Evolutionary conservation across 2,329 filamentous ascomycete species (phyloP).

Genomic region (Cephalotrichum gorgonifer): DNA sequence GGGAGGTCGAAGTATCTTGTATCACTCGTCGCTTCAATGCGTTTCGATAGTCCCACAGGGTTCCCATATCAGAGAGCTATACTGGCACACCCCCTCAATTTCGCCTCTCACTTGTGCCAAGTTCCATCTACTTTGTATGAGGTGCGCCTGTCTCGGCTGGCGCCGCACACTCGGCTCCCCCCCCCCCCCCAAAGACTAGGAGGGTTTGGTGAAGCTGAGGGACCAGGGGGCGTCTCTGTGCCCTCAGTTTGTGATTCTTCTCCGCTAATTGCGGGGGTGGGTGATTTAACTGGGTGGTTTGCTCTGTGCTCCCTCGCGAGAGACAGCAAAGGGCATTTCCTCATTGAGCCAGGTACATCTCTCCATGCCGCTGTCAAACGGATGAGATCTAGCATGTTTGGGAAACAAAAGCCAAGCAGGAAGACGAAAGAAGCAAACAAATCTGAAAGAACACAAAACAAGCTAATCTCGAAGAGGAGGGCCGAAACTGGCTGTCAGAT

Average conservation of each 20-base stretch:
- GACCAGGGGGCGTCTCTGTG: background rate
- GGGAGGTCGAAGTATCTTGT: background rate
- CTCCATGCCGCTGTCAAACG: slow-evolving; percentile 3
- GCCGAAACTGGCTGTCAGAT: too few species aligned
- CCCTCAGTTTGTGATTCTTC: background rate
- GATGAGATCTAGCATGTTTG: background rate
- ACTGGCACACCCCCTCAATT: background rate
- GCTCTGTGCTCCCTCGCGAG: background rate
- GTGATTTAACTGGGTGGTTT: background rate
- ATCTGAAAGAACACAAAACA: background rate
- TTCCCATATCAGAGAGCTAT: background rate
- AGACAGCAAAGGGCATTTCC: background rate
- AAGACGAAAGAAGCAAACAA: background rate
- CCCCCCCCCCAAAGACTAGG: background rate
- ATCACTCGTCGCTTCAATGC: background rate
- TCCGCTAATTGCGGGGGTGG: background rate
- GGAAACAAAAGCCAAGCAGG: too few species aligned
- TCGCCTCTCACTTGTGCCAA: background rate
- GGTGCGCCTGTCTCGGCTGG: background rate
- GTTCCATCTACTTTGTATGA: background rate
- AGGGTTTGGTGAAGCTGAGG: background rate
- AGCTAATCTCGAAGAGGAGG: background rate
- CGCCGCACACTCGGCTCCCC: background rate
- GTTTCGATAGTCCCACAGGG: background rate
- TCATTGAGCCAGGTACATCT: slow-evolving; percentile 1